A percentile compares a stretch with the other conserved stretches of the same genome.
These are phyloP conservation scores for Sordaria brevicollis DNA, from an alignment of 495 filamentous ascomycete genomes.

Conservation along the genomic window DNA sequence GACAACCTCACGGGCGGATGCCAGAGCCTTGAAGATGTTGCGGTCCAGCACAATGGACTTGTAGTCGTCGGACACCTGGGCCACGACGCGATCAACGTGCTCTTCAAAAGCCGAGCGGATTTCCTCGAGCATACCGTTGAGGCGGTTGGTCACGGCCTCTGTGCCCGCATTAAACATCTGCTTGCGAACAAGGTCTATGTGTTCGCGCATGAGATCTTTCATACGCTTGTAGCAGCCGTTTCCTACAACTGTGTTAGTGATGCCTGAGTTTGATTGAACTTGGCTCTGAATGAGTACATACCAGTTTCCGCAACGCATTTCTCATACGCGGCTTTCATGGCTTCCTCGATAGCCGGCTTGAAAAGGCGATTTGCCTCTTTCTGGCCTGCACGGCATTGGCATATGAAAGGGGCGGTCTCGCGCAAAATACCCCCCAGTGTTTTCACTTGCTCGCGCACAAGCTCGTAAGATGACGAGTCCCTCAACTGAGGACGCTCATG, in stretches of 20 bases:
- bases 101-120: slow-evolving; percentile 26
- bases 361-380: slow-evolving; percentile 47
- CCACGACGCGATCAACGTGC: slow-evolving; percentile 32
- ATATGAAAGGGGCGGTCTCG: slow-evolving; percentile 19
- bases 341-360: slow-evolving; percentile 30
- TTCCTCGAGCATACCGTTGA: slow-evolving; percentile 22
- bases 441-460: slow-evolving; percentile 21
- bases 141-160: slow-evolving; percentile 20
- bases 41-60: slow-evolving; percentile 18
- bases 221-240: slow-evolving; percentile 38
- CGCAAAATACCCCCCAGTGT: slow-evolving; percentile 29
- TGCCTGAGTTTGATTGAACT: no score
- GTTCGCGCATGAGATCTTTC: slow-evolving; percentile 32
- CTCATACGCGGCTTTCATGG: slow-evolving; percentile 34
- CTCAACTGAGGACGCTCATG: slow-evolving; percentile 4
- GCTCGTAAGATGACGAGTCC: not conserved
- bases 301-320: slow-evolving; percentile 34
- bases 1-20: not conserved
- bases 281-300: slow-evolving; percentile 10
- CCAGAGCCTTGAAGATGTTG: slow-evolving; percentile 4
- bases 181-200: slow-evolving; percentile 27
- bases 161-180: slow-evolving; percentile 38
- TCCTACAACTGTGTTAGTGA: slow-evolving; percentile 15
- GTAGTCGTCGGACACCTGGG: slow-evolving; percentile 35
- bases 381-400: slow-evolving; percentile 29